Percentiles rank a stretch among this genome's conserved stretches.
These are phyloP conservation scores for Plasmodium knowlesi DNA, from an alignment of 169 alveolate genomes.

Conservation along the genomic window DNA sequence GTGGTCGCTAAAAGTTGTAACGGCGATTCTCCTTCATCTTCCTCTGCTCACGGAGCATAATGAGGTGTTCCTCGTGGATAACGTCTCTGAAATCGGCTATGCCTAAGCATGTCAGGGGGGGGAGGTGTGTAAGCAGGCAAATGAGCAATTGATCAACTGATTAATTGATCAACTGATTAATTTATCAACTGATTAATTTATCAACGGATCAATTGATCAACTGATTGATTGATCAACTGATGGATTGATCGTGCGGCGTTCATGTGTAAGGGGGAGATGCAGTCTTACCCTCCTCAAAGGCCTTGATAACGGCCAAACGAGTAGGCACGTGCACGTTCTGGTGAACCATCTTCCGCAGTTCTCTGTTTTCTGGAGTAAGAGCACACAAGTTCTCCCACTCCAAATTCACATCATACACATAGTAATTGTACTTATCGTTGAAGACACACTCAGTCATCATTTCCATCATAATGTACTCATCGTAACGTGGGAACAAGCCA, in stretches of 20 bases:
- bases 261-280: not conserved
- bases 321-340: conserved; percentile 81
- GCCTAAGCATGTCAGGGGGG: conserved; percentile 14
- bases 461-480: conserved; percentile 77
- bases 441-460: conserved; percentile 78
- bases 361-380: conserved; percentile 79
- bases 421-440: conserved; percentile 40
- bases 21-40: conserved; percentile 53
- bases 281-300: conserved; percentile 76
- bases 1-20: conserved; percentile 30
- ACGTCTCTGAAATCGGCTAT: conserved; percentile 80
- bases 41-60: conserved; percentile 68
- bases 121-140: not conserved
- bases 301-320: conserved; percentile 80
- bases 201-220: no score
- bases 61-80: conserved; percentile 71
- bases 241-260: not conserved
- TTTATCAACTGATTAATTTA: no score
- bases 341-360: conserved; percentile 76
- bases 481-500: conserved; percentile 80
- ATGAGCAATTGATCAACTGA: not conserved
- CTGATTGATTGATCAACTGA: no score
- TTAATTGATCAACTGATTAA: no score
- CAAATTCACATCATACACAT: conserved; percentile 76
- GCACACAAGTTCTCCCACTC: conserved; percentile 82